Conservation (phyloP, 768 basidiomycete species). For the Collybiopsis luxurians region DNA sequence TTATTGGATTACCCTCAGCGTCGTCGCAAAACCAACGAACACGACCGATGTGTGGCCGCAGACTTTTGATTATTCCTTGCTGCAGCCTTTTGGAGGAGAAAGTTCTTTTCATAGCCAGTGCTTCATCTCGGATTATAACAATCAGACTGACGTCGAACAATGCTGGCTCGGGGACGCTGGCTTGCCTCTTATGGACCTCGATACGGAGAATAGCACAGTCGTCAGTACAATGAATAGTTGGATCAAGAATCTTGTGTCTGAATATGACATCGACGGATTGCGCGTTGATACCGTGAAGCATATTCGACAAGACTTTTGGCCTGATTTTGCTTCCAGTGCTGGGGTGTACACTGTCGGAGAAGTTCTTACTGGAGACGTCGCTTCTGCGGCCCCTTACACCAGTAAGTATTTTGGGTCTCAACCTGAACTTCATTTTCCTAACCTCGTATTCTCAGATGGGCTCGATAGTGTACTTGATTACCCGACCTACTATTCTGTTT, state of each 20-base stretch:
- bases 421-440: not conserved
- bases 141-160: constrained; percentile 55
- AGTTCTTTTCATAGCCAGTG: constrained; percentile 61
- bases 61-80: constrained; percentile 23
- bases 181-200: constrained; percentile 64
- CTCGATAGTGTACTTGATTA: constrained; percentile 61
- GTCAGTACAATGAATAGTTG: constrained; percentile 51
- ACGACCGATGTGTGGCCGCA: no score
- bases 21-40: no score
- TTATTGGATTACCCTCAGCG: no score
- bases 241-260: constrained; percentile 52
- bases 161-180: constrained; percentile 73
- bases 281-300: constrained; percentile 67
- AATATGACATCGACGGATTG: constrained; percentile 65
- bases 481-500: constrained; percentile 51
- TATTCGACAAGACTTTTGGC: constrained; percentile 65
- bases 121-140: constrained; percentile 56
- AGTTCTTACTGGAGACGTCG: constrained; percentile 3
- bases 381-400: not conserved
- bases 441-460: constrained; percentile 9
- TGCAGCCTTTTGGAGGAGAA: constrained; percentile 24
- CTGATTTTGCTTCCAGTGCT: constrained; percentile 53
- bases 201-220: constrained; percentile 63
- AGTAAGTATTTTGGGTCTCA: not conserved
- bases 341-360: constrained; percentile 76